These are phyloP conservation scores for Phenoliferia sp. DNA, from an alignment of 1,284 basidiomycete genomes.

Conservation along the genomic window DNA sequence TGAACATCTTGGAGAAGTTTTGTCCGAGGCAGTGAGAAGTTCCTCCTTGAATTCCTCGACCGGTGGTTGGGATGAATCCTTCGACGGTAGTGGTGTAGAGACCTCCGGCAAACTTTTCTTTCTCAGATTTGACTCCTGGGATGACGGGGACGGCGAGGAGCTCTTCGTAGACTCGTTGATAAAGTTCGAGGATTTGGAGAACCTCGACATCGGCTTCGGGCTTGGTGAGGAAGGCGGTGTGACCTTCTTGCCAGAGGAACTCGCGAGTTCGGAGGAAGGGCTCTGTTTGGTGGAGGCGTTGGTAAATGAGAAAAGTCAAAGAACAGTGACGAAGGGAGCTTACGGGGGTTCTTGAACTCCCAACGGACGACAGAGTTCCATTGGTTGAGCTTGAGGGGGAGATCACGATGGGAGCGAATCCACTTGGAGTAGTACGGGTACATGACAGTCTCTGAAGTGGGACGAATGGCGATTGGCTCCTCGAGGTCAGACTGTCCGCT, in stretches of 20 bases:
- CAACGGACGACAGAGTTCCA: slow-evolving; percentile 99
- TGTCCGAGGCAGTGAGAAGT: slow-evolving; percentile 97
- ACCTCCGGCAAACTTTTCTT: slow-evolving; percentile 98
- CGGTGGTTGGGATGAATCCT: slow-evolving; percentile 95
- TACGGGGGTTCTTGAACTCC: slow-evolving; percentile 99
- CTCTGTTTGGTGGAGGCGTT: slow-evolving; percentile 49
- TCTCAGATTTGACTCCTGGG: slow-evolving; percentile 94
- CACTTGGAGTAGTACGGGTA: slow-evolving; percentile 52
- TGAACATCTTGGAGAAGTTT: slow-evolving; percentile 99
- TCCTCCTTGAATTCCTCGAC: slow-evolving; percentile 95
- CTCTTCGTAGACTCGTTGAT: slow-evolving; percentile 94
- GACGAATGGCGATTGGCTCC: slow-evolving; percentile 95
- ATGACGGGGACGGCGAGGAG: slow-evolving; percentile 96
- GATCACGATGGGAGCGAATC: slow-evolving; percentile 96
- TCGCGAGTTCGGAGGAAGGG: slow-evolving; percentile 98
- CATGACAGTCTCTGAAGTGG: slow-evolving; percentile 70
- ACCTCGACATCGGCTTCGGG: slow-evolving; percentile 88
- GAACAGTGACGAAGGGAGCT: slow-evolving; percentile 17
- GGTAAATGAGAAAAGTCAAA: neutral
- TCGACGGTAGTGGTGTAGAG: slow-evolving; percentile 98
- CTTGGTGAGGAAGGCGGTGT: slow-evolving; percentile 89
- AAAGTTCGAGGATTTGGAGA: slow-evolving; percentile 88
- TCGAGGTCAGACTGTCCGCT: slow-evolving; percentile 90
- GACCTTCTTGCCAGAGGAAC: slow-evolving; percentile 99
- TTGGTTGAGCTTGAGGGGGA: slow-evolving; percentile 95